Base-by-base conservation (phyloP, 257 asterid genomes). In the Henckelia pumila region DNA sequence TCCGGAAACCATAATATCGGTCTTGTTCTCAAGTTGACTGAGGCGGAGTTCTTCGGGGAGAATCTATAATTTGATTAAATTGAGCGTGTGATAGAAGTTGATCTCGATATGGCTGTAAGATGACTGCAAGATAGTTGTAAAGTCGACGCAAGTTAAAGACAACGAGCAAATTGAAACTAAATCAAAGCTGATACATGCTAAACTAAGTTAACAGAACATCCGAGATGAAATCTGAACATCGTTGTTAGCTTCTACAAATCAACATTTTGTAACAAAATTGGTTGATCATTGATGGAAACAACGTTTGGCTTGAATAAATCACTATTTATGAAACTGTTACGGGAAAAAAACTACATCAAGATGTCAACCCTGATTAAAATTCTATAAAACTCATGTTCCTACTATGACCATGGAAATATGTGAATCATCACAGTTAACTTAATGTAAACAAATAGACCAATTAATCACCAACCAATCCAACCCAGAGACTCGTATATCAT, bases 91-190 rank as follows among this genome's bases (percentile, higher is more conserved):
- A n/a, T n/a, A n/a, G n/a, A n/a, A n/a, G n/a, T n/a, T n/a, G n/a
- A n/a, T n/a, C n/a, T n/a, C n/a, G n/a, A n/a, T n/a, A 91, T 88
- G 55, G 77, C 6, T 28, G 60, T 20, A 52, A 40, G 50, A 37
- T 49, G 30, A 64, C 47, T 50, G 47, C 17, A 4, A 47, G 40
- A 50, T 30, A 23, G n/a, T 59, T 66, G 73, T 69, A 59, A 67
- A 64, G 59, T 19, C 13, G 35, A n/a, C n/a, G n/a, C n/a, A n/a
- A n/a, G n/a, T n/a, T n/a, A 70, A 35, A 57, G 28, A 64, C 21
- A 16, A 17, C 4, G 20, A 20, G 19, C 32, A n/a, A 28, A 53
- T 25, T 20, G 50, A 40, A n/a, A n/a, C 50, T 40, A 40, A 1
- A 40, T 40, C 13, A 11, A 40, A 40, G 13, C 50, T 0, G 50